These are phyloP conservation scores for Cunninghamia lanceolata DNA, from an alignment of 75 land plant genomes.

Conservation along the genomic window DNA sequence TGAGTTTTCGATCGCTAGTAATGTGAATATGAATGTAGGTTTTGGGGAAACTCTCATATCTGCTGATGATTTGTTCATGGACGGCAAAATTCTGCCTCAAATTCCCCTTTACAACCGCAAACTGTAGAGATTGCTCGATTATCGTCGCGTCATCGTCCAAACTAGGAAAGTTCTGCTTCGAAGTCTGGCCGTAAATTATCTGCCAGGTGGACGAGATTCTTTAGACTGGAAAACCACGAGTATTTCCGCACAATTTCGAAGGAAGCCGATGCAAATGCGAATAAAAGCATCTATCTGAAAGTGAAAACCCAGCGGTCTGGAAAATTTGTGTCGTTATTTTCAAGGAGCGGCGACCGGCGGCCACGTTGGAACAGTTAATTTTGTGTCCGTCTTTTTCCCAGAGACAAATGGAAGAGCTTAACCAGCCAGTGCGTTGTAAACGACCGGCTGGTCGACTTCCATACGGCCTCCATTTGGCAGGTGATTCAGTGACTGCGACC, in stretches of 20 bases:
- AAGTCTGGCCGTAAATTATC: too few species aligned
- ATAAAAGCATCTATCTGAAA: not conserved
- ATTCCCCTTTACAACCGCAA: not conserved
- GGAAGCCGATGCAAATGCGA: not conserved
- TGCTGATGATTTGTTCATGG: slow-evolving; percentile 7
- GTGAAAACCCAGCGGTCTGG: not conserved
- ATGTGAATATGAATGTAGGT: too few species aligned
- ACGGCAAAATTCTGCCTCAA: slow-evolving; percentile 5
- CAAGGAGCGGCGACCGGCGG: not conserved
- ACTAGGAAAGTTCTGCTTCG: too few species aligned
- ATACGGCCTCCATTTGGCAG: too few species aligned
- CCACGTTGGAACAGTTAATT: not conserved
- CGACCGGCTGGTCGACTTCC: too few species aligned
- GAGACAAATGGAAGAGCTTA: too few species aligned
- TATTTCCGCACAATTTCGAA: not conserved
- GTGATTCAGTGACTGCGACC: too few species aligned
- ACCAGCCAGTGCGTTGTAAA: too few species aligned
- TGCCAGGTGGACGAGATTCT: not conserved
- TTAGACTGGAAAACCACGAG: not conserved
- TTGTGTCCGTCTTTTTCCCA: not conserved
- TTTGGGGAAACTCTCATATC: too few species aligned
- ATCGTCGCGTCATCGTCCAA: not conserved
- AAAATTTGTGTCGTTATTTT: not conserved
- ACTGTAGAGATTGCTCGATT: not conserved
- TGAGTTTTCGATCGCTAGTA: not conserved